Conservation (phyloP, 2,329 filamentous ascomycete species). For the Botrytis squamosa region DNA sequence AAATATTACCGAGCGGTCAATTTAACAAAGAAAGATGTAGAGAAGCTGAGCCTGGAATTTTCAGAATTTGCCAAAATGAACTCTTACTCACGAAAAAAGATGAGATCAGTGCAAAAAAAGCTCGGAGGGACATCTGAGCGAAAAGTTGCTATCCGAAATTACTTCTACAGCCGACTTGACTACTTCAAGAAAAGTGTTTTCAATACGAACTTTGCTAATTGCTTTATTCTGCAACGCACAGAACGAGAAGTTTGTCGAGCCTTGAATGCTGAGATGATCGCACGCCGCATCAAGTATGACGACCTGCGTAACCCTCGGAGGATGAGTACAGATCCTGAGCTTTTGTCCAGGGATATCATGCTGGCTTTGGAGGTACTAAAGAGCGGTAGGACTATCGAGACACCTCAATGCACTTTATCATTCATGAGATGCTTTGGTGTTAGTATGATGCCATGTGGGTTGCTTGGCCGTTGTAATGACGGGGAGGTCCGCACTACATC, state of each 20-base stretch:
- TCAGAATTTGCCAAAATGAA: too few species aligned
- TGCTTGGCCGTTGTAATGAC: too few species aligned
- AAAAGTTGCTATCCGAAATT: not conserved
- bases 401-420: too few species aligned
- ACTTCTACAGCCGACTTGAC: not conserved
- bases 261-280: not conserved
- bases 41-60: too few species aligned
- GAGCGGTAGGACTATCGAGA: too few species aligned
- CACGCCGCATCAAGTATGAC: not conserved
- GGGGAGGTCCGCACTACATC: not conserved
- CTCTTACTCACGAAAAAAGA: too few species aligned
- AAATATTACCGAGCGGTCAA: too few species aligned
- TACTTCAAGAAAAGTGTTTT: not conserved
- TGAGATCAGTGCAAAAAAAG: not conserved
- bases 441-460: too few species aligned
- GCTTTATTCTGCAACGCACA: not conserved
- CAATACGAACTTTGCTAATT: not conserved
- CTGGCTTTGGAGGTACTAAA: not conserved
- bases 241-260: not conserved
- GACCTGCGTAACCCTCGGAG: not conserved
- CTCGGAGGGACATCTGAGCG: not conserved
- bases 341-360: not conserved
- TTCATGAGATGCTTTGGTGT: too few species aligned
- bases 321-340: too few species aligned
- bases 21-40: too few species aligned